Conservation (phyloP, 345 rosid species). For the Camelina laxa region DNA sequence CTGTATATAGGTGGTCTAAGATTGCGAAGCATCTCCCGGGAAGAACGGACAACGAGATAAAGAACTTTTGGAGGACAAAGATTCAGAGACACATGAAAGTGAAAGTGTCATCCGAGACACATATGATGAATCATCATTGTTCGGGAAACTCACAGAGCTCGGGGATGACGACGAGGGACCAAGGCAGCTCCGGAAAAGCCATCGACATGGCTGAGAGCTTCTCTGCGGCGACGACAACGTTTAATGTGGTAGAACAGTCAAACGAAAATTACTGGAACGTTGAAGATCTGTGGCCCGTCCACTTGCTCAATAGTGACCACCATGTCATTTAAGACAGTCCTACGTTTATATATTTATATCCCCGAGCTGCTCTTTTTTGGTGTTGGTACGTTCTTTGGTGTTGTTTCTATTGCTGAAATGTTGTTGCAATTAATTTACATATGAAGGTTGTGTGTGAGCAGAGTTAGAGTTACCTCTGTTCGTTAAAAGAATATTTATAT, state of each 20-base stretch:
- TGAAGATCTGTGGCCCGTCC: constrained; percentile 88
- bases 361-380: neutral
- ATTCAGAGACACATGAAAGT: constrained; percentile 82
- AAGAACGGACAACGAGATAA: constrained; percentile 97
- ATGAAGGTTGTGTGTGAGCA: neutral
- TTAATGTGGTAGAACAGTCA: constrained; percentile 44
- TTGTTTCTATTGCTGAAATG: constrained; percentile 5
- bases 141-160: constrained; percentile 34
- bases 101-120: constrained; percentile 38
- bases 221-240: constrained; percentile 27
- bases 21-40: constrained; percentile 97
- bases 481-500: neutral
- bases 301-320: constrained; percentile 52
- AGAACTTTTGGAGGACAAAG: constrained; percentile 94
- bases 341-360: neutral
- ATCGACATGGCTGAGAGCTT: constrained; percentile 30
- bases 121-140: constrained; percentile 20
- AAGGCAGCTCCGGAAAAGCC: constrained; percentile 36
- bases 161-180: constrained; percentile 27
- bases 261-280: constrained; percentile 76
- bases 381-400: constrained; percentile 24
- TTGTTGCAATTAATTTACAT: constrained; percentile 15
- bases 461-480: neutral
- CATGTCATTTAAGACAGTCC: constrained; percentile 23
- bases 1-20: constrained; percentile 71